Evolutionary conservation across 2,329 filamentous ascomycete genomes (phyloP).

Genomic region (Penicillium sp.): DNA sequence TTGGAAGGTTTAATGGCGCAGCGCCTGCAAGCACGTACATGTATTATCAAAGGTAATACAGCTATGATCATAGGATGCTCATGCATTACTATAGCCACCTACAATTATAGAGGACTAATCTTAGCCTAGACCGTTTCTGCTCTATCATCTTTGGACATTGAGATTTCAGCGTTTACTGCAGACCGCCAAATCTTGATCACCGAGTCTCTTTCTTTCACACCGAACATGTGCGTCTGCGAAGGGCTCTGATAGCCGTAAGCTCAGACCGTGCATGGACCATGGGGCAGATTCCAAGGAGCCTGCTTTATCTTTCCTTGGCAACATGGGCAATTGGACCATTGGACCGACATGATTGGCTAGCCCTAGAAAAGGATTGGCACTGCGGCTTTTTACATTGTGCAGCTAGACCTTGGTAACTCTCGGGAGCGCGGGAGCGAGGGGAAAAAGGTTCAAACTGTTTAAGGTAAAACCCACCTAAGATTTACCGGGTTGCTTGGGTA

Average conservation of each 20-base stretch:
- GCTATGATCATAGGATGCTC: not conserved
- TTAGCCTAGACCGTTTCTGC: not conserved
- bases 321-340: not conserved
- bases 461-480: not conserved
- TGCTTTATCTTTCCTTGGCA: conserved; percentile 8
- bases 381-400: not conserved
- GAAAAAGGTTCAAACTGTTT: not conserved
- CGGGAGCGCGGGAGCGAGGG: not conserved
- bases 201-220: not conserved
- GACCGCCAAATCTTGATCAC: not conserved
- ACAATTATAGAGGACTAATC: not conserved
- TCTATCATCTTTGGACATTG: not conserved
- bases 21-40: not conserved
- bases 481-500: not conserved
- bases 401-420: not conserved
- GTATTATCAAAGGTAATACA: not conserved
- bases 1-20: not conserved
- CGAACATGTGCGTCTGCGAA: not conserved
- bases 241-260: conserved; percentile 1
- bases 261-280: not conserved
- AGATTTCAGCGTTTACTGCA: not conserved
- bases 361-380: not conserved
- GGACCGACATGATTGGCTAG: not conserved
- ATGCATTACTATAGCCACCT: not conserved
- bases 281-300: conserved; percentile 1